Evolutionary conservation across 148 eudicot genomes (phyloP).

Genomic region (Arbutus unedo): DNA sequence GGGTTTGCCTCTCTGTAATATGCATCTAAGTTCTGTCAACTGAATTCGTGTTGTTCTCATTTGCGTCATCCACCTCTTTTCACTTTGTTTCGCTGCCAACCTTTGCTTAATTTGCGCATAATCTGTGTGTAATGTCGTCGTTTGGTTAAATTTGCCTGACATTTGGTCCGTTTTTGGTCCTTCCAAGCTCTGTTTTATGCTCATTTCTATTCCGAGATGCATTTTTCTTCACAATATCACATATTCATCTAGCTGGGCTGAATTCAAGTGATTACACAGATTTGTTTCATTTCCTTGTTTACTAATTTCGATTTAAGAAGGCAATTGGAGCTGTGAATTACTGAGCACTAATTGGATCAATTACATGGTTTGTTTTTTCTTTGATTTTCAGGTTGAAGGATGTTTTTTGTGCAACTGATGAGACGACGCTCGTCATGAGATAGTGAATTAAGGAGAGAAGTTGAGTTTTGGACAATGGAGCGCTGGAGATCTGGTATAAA

Average conservation of each 20-base stretch:
- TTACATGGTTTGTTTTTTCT: background rate
- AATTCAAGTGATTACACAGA: background rate
- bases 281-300: slow-evolving; percentile 1
- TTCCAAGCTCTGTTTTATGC: background rate
- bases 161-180: slow-evolving; percentile 13
- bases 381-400: slow-evolving; percentile 27
- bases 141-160: slow-evolving; percentile 16
- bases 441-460: slow-evolving; percentile 23
- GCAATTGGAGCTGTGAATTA: background rate
- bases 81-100: background rate
- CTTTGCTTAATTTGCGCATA: background rate
- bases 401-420: slow-evolving; percentile 21
- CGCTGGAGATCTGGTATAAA: slow-evolving; percentile 33
- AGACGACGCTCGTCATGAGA: slow-evolving; percentile 10
- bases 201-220: background rate
- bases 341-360: slow-evolving; percentile 13
- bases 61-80: background rate
- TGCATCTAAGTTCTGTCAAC: slow-evolving; percentile 4
- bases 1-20: background rate
- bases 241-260: background rate
- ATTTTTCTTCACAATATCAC: background rate
- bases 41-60: background rate
- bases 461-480: slow-evolving; percentile 48
- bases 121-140: background rate
- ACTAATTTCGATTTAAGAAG: background rate